Evolutionary conservation across 768 basidiomycete genomes (phyloP).

Genomic region (Pisolithus albus): DNA sequence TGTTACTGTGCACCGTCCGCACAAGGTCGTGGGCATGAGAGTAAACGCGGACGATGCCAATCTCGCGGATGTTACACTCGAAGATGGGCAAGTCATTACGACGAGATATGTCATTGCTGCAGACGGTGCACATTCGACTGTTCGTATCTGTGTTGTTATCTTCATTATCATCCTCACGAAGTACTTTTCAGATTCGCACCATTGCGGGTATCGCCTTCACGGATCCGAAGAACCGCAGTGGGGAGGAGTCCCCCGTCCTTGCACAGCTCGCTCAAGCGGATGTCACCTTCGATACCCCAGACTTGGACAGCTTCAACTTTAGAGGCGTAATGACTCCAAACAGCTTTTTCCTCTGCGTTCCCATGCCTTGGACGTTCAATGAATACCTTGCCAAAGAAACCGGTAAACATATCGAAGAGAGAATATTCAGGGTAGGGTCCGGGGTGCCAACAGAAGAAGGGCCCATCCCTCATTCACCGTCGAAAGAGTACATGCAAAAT

Average conservation of each 20-base stretch:
- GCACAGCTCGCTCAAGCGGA: constrained; percentile 43
- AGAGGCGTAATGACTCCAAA: constrained; percentile 20
- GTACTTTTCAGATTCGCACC: constrained; percentile 34
- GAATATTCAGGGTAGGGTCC: constrained; percentile 35
- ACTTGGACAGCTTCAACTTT: constrained; percentile 5
- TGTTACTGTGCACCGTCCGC: constrained; percentile 30
- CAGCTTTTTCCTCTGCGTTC: constrained; percentile 31
- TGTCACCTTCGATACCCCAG: constrained; percentile 27
- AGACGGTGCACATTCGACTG: constrained; percentile 43
- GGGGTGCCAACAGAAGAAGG: constrained; percentile 32
- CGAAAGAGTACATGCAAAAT: constrained; percentile 37
- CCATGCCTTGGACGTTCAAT: constrained; percentile 29
- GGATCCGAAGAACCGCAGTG: constrained; percentile 32
- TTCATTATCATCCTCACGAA: not conserved
- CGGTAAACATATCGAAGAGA: constrained; percentile 5
- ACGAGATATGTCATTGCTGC: constrained; percentile 45
- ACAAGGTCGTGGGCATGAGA: constrained; percentile 35
- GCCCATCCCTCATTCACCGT: constrained; percentile 30
- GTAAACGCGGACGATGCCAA: constrained; percentile 21
- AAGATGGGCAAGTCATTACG: constrained; percentile 37
- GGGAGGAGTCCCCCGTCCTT: constrained; percentile 23
- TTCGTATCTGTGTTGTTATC: constrained; percentile 16
- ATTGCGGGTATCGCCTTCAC: constrained; percentile 35
- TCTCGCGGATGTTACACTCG: constrained; percentile 38
- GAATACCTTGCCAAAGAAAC: constrained; percentile 8